A percentile compares a stretch with the other conserved stretches of the same genome.
Conservation (phyloP, 2,329 filamentous ascomycete species). For the Colletotrichum eremochloae region DNA sequence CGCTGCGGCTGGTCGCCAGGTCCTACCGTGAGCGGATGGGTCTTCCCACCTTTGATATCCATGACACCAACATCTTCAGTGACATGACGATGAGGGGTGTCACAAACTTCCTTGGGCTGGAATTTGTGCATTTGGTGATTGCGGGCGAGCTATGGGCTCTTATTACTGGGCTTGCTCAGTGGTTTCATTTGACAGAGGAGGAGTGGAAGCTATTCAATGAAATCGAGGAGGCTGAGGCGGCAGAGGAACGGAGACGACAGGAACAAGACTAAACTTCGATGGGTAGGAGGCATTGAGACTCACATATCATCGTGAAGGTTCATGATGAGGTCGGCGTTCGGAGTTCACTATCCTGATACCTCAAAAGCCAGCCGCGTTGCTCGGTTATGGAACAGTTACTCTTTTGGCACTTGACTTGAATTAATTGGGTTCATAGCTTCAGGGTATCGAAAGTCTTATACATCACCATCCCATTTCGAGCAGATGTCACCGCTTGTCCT, state of each 20-base stretch:
- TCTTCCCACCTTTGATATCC: constrained; percentile 56
- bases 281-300: not conserved
- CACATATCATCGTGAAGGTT: not conserved
- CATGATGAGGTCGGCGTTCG: not conserved
- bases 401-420: not conserved
- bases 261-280: not conserved
- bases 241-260: constrained; percentile 30
- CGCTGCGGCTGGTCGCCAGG: constrained; percentile 60
- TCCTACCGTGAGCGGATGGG: constrained; percentile 56
- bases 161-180: constrained; percentile 55
- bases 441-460: constrained; percentile 31
- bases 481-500: constrained; percentile 23
- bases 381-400: not conserved
- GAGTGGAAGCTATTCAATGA: constrained; percentile 54
- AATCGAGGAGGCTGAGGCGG: constrained; percentile 47
- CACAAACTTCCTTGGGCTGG: constrained; percentile 61
- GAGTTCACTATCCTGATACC: constrained; percentile 10
- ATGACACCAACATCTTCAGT: constrained; percentile 52
- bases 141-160: constrained; percentile 61
- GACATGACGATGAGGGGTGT: constrained; percentile 56
- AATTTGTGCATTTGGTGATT: constrained; percentile 60
- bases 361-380: not conserved
- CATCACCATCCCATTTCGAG: not conserved
- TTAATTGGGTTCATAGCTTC: constrained; percentile 5
- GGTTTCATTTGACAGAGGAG: constrained; percentile 58